These are phyloP conservation scores for Cantharellus anzutake DNA, from an alignment of 768 basidiomycete species.

Conservation along the genomic window DNA sequence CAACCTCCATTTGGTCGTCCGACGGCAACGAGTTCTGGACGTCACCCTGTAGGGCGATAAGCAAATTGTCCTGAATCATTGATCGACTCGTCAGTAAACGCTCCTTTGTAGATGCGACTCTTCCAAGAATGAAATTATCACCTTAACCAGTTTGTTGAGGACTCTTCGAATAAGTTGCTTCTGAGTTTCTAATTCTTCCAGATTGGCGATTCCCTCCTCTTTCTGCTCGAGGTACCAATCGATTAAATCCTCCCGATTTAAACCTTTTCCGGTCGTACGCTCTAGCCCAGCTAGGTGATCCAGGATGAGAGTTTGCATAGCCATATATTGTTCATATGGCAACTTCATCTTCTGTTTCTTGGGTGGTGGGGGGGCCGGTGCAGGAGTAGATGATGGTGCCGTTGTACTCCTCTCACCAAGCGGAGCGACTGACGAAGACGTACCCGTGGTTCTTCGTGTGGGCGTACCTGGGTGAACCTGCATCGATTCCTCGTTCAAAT, in stretches of 20 bases:
- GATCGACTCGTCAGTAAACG: neutral
- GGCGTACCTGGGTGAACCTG: slow-evolving; percentile 13
- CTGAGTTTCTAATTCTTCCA: slow-evolving; percentile 81
- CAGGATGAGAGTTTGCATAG: slow-evolving; percentile 75
- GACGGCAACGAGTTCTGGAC: slow-evolving; percentile 56
- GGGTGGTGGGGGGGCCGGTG: slow-evolving; percentile 21
- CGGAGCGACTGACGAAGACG: slow-evolving; percentile 13
- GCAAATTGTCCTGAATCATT: slow-evolving; percentile 51
- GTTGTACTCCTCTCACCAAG: slow-evolving; percentile 16
- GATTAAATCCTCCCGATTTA: slow-evolving; percentile 80
- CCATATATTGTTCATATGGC: slow-evolving; percentile 89
- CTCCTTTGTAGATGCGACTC: neutral
- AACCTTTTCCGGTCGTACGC: slow-evolving; percentile 48
- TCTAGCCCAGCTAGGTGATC: slow-evolving; percentile 65
- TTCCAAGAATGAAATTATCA: slow-evolving; percentile 17
- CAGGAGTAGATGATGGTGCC: slow-evolving; percentile 12
- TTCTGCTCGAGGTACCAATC: slow-evolving; percentile 92
- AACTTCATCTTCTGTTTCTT: slow-evolving; percentile 66
- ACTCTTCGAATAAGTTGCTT: slow-evolving; percentile 81
- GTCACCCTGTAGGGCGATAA: slow-evolving; percentile 69
- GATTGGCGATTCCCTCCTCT: slow-evolving; percentile 63
- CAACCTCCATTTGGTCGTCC: slow-evolving; percentile 22
- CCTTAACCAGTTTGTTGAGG: slow-evolving; percentile 79
- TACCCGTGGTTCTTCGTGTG: slow-evolving; percentile 14
- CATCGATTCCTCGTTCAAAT: slow-evolving; percentile 8